These are phyloP conservation scores for Pluteus cervinus DNA, from an alignment of 768 basidiomycete species.

Conservation along the genomic window DNA sequence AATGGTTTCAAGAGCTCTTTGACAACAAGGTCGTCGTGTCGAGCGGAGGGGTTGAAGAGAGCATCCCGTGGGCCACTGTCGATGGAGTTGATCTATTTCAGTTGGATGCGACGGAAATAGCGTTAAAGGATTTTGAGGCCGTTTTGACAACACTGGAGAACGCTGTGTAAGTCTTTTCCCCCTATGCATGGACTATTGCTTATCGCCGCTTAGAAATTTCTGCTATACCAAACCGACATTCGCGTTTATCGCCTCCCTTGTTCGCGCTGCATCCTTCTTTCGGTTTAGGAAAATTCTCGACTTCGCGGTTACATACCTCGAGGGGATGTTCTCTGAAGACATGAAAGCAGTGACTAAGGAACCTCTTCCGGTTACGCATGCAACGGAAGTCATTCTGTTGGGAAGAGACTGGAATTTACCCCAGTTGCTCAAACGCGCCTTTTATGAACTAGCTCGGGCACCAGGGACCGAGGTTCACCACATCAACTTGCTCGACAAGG, in stretches of 20 bases:
- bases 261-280: not conserved
- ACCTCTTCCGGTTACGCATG: not conserved
- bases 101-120: not conserved
- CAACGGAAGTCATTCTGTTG: not conserved
- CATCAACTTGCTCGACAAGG: not conserved
- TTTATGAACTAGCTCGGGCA: not conserved
- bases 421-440: not conserved
- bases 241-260: not conserved
- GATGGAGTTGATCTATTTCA: not conserved
- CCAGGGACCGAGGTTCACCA: not conserved
- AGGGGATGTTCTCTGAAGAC: not conserved
- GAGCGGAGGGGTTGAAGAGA: too few relatives aligned
- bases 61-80: not conserved
- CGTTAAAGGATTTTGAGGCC: not conserved
- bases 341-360: not conserved
- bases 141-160: conserved; percentile 1
- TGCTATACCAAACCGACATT: not conserved
- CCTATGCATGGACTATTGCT: too few relatives aligned
- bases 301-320: not conserved
- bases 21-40: not conserved
- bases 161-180: conserved; percentile 1
- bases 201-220: not conserved
- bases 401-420: not conserved
- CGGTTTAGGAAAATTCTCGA: not conserved
- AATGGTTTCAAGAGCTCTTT: not conserved